Conservation (phyloP, 1,284 basidiomycete genomes). For the Trametes versicolor region DNA sequence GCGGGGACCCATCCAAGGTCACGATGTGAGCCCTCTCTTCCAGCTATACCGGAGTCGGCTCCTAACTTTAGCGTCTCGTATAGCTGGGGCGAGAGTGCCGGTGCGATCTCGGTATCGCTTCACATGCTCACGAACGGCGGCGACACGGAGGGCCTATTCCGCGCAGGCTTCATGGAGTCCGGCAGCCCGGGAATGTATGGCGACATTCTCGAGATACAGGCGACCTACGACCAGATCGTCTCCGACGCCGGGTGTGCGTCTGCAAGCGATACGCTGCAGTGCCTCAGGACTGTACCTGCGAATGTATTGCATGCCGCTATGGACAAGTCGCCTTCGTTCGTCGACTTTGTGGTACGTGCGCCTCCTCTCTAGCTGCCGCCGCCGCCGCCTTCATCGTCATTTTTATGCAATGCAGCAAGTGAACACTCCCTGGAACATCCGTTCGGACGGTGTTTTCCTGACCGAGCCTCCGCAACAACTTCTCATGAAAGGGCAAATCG, state of each 20-base stretch:
- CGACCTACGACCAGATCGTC: constrained; percentile 48
- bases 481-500: constrained; percentile 27
- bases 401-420: constrained; percentile 10
- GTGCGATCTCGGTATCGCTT: constrained; percentile 47
- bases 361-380: too few species aligned
- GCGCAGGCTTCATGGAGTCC: constrained; percentile 49
- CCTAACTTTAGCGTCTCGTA: too few species aligned
- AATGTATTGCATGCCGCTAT: constrained; percentile 45
- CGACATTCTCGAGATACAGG: constrained; percentile 39
- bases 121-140: constrained; percentile 48
- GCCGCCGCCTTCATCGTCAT: too few species aligned
- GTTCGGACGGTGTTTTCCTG: constrained; percentile 51
- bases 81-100: constrained; percentile 54
- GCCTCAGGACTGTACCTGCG: constrained; percentile 49
- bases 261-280: constrained; percentile 50
- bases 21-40: too few species aligned
- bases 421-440: constrained; percentile 45
- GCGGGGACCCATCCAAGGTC: constrained; percentile 68
- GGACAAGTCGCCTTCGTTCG: constrained; percentile 42
- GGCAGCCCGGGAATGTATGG: constrained; percentile 46
- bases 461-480: constrained; percentile 32
- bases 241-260: constrained; percentile 43
- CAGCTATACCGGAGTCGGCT: too few species aligned
- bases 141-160: constrained; percentile 47
- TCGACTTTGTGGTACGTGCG: constrained; percentile 39